phyloP scores from a whole-genome alignment of 2,329 filamentous ascomycete species.

The Pezicula neosporulosa region DNA sequence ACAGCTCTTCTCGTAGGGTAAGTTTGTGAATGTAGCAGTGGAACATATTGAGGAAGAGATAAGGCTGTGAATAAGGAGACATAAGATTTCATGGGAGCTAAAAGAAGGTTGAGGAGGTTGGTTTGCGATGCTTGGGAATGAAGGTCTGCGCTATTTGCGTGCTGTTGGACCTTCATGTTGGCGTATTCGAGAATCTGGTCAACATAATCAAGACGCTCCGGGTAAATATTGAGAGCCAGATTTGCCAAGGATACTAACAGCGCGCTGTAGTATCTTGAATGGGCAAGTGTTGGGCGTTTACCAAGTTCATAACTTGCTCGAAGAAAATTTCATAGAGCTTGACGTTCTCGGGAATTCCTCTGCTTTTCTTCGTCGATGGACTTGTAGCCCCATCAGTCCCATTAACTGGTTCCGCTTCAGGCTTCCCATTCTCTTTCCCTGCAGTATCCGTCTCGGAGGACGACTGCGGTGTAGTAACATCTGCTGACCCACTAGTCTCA shows the following conservation, averaged over 20 bases:
- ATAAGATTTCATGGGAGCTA: conserved; percentile 86
- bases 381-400: conserved; percentile 34
- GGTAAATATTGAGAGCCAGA: conserved; percentile 93
- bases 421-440: conserved; percentile 40
- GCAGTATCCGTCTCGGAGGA: conserved; percentile 35
- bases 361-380: conserved; percentile 18
- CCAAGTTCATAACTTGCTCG: conserved; percentile 88
- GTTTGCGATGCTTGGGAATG: conserved; percentile 86
- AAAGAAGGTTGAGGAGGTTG: conserved; percentile 84
- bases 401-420: conserved; percentile 25
- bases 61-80: conserved; percentile 94
- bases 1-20: conserved; percentile 90
- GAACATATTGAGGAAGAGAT: conserved; percentile 86
- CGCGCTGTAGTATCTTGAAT: conserved; percentile 90
- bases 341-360: conserved; percentile 69
- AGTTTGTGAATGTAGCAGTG: conserved; percentile 84
- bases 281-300: conserved; percentile 84
- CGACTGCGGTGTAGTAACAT: conserved; percentile 32
- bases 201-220: conserved; percentile 87
- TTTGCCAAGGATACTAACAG: conserved; percentile 92
- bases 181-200: conserved; percentile 92
- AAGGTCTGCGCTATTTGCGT: conserved; percentile 91
- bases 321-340: conserved; percentile 98
- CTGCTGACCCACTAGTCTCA: conserved; percentile 34
- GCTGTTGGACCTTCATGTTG: conserved; percentile 79